Base-by-base conservation (phyloP, 257 asterid species). In the Solanum lignicaule region DNA sequence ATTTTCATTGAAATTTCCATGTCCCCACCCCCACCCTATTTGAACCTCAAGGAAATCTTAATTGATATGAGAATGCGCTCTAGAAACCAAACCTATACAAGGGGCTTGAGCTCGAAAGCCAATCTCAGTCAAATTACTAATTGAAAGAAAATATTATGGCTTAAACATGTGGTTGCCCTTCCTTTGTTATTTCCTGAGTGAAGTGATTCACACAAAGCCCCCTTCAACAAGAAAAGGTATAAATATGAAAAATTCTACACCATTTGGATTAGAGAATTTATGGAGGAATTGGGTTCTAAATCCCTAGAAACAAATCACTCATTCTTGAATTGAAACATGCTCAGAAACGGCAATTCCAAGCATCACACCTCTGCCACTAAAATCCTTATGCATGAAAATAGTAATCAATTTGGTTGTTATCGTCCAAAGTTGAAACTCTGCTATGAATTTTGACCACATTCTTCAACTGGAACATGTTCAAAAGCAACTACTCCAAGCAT, bases 241-340 rank as follows among this genome's bases (percentile, higher is more conserved):
- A 71, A 60, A 71, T 87, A 83, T 71, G 83, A 25, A 87, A 87
- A 46, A 62, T 87, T 87, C 83, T 82, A 31, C 18, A 33, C 35
- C 89, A 46, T 68, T 82, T 32, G 55, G 32, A 82, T 87, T 13
- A 16, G 43, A 75, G 85, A 75, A 75, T 36, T 87, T 58, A 25
- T 5, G 66, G 66, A 75, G 83, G 65, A 87, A 79, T 79, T n/a
- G 29, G 86, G 81, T 81, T 55, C 38, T n/a, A 58, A 76, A 38
- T 87, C 14, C 65, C 86, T 38, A 58, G 18, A 76, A 76, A 87
- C 33, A 81, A 23, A 81, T 27, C 27, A 46, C 27, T 9, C 25
- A 43, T 81, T 81, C 66, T 46, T 46, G 14, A 27, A 8, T 25
- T 78, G 85, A 23, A 31, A 79, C 27, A 27, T 4, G 15, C 5